Evolutionary conservation across 2,329 filamentous ascomycete genomes (phyloP).

Genomic region (Botryotinia globosa): DNA sequence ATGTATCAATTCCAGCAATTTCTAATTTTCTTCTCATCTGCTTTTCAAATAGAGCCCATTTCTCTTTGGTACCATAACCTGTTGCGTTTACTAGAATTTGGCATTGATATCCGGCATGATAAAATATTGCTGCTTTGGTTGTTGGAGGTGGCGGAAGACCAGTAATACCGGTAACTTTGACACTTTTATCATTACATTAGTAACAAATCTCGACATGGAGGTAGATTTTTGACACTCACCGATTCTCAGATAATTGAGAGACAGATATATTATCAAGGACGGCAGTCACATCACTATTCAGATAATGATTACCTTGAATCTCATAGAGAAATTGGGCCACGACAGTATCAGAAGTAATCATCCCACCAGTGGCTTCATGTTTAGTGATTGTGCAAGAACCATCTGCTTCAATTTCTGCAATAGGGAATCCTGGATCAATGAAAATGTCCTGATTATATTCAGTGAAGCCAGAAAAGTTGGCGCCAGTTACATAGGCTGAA

Average conservation of each 20-base stretch:
- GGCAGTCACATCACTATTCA: neutral
- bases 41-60: neutral
- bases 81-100: neutral
- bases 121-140: neutral
- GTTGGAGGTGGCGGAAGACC: neutral
- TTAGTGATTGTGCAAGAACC: neutral
- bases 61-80: neutral
- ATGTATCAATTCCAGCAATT: neutral
- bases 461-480: neutral
- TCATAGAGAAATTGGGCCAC: neutral
- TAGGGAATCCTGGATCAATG: neutral
- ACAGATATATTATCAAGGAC: neutral
- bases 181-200: neutral
- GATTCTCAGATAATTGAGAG: neutral
- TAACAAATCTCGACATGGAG: neutral
- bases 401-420: neutral
- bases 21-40: neutral
- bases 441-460: neutral
- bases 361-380: neutral
- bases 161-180: neutral
- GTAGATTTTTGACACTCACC: neutral
- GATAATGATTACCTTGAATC: neutral
- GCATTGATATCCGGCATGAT: neutral
- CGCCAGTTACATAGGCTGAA: neutral
- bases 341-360: neutral